Base-by-base conservation (phyloP, 371 early-diverging fungal species). In the Mucor sp. region DNA sequence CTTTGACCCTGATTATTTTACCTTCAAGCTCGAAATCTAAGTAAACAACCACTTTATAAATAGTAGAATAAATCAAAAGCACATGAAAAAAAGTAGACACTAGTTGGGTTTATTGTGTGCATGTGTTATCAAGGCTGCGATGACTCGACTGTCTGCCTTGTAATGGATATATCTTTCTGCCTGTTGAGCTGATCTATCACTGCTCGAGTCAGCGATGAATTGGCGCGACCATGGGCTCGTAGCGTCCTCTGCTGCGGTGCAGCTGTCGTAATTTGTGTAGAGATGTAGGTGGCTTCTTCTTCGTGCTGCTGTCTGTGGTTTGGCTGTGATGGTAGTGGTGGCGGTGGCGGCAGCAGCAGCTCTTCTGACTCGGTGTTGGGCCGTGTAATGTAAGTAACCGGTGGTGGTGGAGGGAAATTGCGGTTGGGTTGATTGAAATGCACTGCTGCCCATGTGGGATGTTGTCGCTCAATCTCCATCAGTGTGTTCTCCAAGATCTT, bases 1-100 rank as follows among this genome's bases (percentile, higher is more conserved):
- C 76, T 95, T 97, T 76, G 99, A 99, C 72, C 86, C 88, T 30
- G 97, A 97, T 78, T 99, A 98, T 82, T 97, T 94, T 79, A 89
- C 86, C 70, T 99, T 98, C 85, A 93, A 91, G 87, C 89, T 87
- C 71, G 85, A 85, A 64, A 76, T 75, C 66, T 77, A 82, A 65
- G 62, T 17, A 44, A 25, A 15, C 17, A 11, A 37, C 37, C 37
- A 37, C 23, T 50, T 23, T 50, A 50, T 50, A 50, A 2, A 50
- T 50, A 50, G 30, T 50, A 23, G 47, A 50, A 62, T 23, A 62
- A 61, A 41, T 8, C 3, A 58, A 39, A 59, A 41, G 23, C 48
- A 23, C 25, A 50, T 50, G 25, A 65, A 12, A 58, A 57, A 14
- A 44, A 5, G 17, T 27, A 58, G 32, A 58, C 33, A 47, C 33